Base-by-base conservation (phyloP, 345 rosid genomes). In the Gossypium raimondii region DNA sequence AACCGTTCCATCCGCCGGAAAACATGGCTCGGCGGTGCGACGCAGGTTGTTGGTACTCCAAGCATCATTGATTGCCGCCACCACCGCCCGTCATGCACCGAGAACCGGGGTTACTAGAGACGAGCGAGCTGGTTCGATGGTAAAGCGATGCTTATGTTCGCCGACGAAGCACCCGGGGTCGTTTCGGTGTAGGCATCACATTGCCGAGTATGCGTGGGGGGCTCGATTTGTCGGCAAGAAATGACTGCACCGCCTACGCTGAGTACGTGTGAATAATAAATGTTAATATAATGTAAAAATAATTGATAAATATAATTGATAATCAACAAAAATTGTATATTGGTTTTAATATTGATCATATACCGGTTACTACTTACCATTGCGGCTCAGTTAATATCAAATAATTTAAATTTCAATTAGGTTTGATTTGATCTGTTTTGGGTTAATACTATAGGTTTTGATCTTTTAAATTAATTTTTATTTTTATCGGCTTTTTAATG, bases 101-200 rank as follows among this genome's bases (percentile, higher is more conserved):
- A 78, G 66, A 62, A 73, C 56, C 68, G 73, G 44, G 58, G 79
- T 52, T 41, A 75, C 8, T 4, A 38, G 74, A 66, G 52, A 85
- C 55, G 16, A 4, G 13, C n/a, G 72, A 5, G 86, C 65, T 6
- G 63, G 82, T 34, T 72, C 77, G 51, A 79, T 55, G 67, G 11
- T 22, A 24, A 67, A 81, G 86, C 51, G 27, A 77, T 93, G 96
- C 44, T 59, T 86, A 4, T 93, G 96, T 79, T 92, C 96, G 7
- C 96, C 96, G 2, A 85, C 94, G 4, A 81, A 29, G 78, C 98
- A 93, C 64, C 90, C 93, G 0, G 89, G 98, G 24, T 91, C 98
- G 9, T 93, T 93, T 78, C 75, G 89, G 82, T 91, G 95, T 84
- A 83, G 97, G 87, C 80, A 79, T 59, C 97, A 93, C 73, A 90